A percentile compares a stretch with the other conserved stretches of the same genome.
These are phyloP conservation scores for Forsythia suspensa DNA, from an alignment of 257 asterid species.

Conservation along the genomic window DNA sequence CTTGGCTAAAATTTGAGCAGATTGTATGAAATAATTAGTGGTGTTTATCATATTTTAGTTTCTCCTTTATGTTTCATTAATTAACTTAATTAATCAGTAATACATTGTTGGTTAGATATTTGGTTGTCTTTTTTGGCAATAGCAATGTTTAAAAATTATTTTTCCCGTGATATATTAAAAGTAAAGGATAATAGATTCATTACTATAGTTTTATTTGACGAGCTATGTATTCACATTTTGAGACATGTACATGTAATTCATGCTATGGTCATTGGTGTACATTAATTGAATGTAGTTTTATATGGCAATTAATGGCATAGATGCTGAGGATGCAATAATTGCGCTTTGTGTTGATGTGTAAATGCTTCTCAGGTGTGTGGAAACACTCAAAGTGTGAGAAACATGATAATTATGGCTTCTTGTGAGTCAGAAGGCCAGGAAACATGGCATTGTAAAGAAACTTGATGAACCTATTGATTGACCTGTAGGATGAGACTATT, in stretches of 20 bases:
- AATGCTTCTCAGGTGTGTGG: conserved; percentile 65
- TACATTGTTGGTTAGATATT: no score
- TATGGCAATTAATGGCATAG: not conserved
- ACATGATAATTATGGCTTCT: conserved; percentile 95
- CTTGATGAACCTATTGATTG: conserved; percentile 59
- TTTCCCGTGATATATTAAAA: no score
- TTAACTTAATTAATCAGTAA: no score
- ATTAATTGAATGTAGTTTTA: no score
- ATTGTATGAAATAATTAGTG: no score
- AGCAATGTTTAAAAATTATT: no score
- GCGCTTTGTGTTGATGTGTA: not conserved
- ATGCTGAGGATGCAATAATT: not conserved
- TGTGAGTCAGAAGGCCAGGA: conserved; percentile 81
- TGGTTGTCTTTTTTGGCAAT: no score
- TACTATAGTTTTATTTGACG: no score
- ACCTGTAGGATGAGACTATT: conserved; percentile 65
- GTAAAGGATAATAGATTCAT: no score
- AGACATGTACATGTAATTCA: not conserved
- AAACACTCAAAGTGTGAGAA: conserved; percentile 87
- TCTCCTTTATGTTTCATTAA: no score
- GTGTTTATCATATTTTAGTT: no score
- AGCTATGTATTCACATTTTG: not conserved
- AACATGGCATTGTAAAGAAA: conserved; percentile 81
- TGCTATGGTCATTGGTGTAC: not conserved
- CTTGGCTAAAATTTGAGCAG: no score